Evolutionary conservation across 768 basidiomycete species (phyloP).

Genomic region (Calocybe indica): DNA sequence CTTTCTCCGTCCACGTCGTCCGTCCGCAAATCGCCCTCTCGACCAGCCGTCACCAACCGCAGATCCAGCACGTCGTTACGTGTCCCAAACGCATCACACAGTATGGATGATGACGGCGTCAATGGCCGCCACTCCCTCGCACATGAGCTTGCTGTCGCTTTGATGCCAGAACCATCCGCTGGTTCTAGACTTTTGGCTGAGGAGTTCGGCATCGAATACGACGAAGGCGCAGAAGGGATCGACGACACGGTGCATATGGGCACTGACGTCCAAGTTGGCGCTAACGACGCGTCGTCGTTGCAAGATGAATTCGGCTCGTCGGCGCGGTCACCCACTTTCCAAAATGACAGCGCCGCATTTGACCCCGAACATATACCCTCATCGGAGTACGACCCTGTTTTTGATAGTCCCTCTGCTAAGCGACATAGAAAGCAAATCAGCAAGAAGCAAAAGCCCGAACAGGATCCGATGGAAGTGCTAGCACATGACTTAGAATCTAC

Average conservation of each 20-base stretch:
- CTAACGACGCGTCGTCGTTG: slow-evolving; percentile 30
- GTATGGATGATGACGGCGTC: slow-evolving; percentile 35
- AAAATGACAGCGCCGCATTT: slow-evolving; percentile 16
- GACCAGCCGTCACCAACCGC: slow-evolving; percentile 29
- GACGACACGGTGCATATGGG: slow-evolving; percentile 38
- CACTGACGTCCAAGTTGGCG: slow-evolving; percentile 20
- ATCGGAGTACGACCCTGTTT: slow-evolving; percentile 39
- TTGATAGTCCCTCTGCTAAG: slow-evolving; percentile 27
- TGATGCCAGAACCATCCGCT: slow-evolving; percentile 81
- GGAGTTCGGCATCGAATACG: slow-evolving; percentile 87
- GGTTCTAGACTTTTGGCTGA: slow-evolving; percentile 77
- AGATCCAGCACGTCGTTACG: slow-evolving; percentile 50
- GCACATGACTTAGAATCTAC: slow-evolving; percentile 72
- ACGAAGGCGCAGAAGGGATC: slow-evolving; percentile 80
- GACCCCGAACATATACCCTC: slow-evolving; percentile 20
- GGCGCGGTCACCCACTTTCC: slow-evolving; percentile 22
- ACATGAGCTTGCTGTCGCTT: slow-evolving; percentile 80
- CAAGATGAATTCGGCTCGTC: slow-evolving; percentile 34
- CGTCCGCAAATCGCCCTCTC: slow-evolving; percentile 26
- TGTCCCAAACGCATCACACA: slow-evolving; percentile 20
- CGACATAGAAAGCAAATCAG: slow-evolving; percentile 10
- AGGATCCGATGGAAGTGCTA: slow-evolving; percentile 69
- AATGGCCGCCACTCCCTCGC: slow-evolving; percentile 67
- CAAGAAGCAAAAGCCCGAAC: slow-evolving; percentile 23
- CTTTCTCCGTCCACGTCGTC: slow-evolving; percentile 20